phyloP scores from a whole-genome alignment of 2,329 filamentous ascomycete species.

The Claviceps sp. region DNA sequence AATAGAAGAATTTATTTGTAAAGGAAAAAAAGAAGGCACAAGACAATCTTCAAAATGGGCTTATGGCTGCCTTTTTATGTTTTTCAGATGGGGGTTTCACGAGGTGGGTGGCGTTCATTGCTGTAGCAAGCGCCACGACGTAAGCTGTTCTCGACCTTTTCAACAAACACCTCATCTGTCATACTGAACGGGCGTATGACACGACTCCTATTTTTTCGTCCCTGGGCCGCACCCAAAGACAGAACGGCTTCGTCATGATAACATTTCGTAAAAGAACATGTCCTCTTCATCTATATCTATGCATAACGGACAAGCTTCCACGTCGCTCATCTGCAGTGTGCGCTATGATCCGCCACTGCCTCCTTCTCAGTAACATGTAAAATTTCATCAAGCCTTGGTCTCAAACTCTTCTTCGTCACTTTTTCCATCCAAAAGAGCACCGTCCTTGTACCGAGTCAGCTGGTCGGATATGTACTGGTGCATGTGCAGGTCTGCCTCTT shows the following conservation, averaged over 20 bases:
- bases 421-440: constrained; percentile 11
- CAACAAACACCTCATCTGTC: neutral
- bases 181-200: neutral
- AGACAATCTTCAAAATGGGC: neutral
- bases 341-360: neutral
- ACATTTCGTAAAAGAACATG: neutral
- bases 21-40: neutral
- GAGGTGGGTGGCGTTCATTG: neutral
- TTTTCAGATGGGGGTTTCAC: neutral
- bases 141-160: neutral
- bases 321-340: neutral
- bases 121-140: neutral
- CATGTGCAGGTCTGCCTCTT: constrained; percentile 55
- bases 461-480: constrained; percentile 73
- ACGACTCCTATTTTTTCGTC: neutral
- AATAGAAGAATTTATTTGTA: neutral
- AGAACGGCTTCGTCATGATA: neutral
- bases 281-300: neutral
- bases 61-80: neutral
- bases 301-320: neutral
- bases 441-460: constrained; percentile 50
- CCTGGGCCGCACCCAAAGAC: neutral
- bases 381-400: constrained; percentile 19
- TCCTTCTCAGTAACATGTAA: neutral
- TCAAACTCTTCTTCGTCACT: constrained; percentile 33